These are phyloP conservation scores for Diplodia corticola DNA, from an alignment of 2,329 filamentous ascomycete species.

Conservation along the genomic window DNA sequence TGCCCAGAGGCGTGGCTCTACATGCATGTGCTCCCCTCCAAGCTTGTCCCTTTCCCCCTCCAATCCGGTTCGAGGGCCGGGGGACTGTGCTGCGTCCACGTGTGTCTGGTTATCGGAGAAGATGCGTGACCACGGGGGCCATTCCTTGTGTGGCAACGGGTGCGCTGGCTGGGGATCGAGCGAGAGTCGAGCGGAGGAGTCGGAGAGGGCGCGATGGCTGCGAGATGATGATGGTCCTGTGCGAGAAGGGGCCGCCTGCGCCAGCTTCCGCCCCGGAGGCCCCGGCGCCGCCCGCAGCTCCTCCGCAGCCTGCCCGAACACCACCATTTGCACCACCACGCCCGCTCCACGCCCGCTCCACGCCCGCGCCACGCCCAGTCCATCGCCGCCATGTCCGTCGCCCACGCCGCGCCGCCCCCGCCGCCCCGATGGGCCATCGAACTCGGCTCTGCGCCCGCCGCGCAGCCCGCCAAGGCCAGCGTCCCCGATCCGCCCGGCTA, in stretches of 20 bases:
- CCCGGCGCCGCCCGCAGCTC: constrained; percentile 6
- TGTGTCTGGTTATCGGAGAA: constrained; percentile 19
- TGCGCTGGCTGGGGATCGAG: background rate
- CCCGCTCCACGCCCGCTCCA: too few species aligned
- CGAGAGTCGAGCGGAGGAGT: constrained; percentile 1
- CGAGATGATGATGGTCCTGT: constrained; percentile 19
- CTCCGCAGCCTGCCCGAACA: constrained; percentile 7
- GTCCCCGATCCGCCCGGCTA: constrained; percentile 88
- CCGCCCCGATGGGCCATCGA: constrained; percentile 81
- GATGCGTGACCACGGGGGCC: constrained; percentile 13
- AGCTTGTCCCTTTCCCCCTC: constrained; percentile 23
- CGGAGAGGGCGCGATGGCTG: background rate
- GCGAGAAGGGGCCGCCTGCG: constrained; percentile 17
- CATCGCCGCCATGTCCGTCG: constrained; percentile 20
- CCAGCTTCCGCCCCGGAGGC: constrained; percentile 11
- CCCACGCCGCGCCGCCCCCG: constrained; percentile 38
- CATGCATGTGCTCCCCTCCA: constrained; percentile 23
- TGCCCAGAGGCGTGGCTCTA: constrained; percentile 23
- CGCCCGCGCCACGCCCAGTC: background rate
- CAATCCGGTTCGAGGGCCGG: constrained; percentile 18
- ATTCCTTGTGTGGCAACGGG: constrained; percentile 15
- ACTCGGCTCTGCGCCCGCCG: constrained; percentile 67
- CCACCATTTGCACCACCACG: background rate
- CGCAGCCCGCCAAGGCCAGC: constrained; percentile 62
- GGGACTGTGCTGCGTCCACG: constrained; percentile 8